Evolutionary conservation across 768 basidiomycete species (phyloP), one percentile per base, ranked within the genome.

Genomic region (Hemileccinum rubropunctum): DNA sequence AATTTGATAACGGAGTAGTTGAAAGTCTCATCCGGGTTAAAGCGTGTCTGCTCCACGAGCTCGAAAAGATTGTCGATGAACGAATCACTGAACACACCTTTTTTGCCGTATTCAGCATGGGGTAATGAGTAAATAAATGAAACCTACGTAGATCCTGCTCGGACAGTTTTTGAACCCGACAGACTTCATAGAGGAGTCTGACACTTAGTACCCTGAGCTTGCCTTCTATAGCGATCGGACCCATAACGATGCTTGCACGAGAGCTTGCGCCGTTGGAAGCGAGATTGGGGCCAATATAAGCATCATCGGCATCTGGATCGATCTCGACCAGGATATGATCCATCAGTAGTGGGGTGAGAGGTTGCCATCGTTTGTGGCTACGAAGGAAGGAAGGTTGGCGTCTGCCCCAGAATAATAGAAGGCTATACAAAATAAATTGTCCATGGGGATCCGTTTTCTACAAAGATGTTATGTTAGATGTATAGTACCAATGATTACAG

Each of bases 1-100:
- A 98, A 76, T 64, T 95, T 95, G 67, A 99, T 95, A 33, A 98
- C 86, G 1, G 90, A 85, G 65, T 98, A 98, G 62, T 98, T 98
- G 70, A 98, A 86, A 0, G 85, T 82, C 53, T 99, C 97, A 60
- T 98, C 95, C 2, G 83, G 81, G 73, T 90, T 82, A 54, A 86
- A 78, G 40, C 90, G 77, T 0, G 97, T 98, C 58, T 88, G 83
- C 65, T 99, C 97, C 34, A 99, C 91, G 37, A 98, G 80, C 45
- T 95, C 89, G 59, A 97, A 95, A 40, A 99, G 70, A 59, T 86
- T 81, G 52, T 94, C 90, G 41, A 99, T 84, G 66, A 98, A 97
- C 0, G 72, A 43, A 55, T 95, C 89, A 56, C 80, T 77, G 63
- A 97, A 98, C 41, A 87, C 75, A 35, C 77, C 93, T 95, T 58